Evolutionary conservation across 371 early-diverging fungal species (phyloP).

Genomic region (Phascolomyces articulosus): DNA sequence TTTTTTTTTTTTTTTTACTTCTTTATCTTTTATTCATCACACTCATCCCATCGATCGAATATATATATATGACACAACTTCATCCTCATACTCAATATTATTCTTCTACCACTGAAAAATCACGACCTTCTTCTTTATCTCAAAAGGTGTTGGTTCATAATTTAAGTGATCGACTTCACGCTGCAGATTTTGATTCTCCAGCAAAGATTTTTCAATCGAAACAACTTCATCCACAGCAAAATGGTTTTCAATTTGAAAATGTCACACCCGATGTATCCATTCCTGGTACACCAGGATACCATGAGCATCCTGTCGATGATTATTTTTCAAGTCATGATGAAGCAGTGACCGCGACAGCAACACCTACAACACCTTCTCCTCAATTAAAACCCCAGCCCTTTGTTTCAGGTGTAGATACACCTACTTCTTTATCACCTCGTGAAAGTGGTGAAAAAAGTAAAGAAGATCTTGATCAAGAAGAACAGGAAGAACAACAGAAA

Average conservation of each 20-base stretch:
- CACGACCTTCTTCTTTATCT: constrained; percentile 3
- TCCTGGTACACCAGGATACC: constrained; percentile 26
- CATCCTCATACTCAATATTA: not conserved
- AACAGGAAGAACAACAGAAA: not conserved
- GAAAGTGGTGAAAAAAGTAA: not conserved
- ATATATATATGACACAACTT: not conserved
- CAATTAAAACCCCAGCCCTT: not conserved
- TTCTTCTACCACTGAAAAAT: not conserved
- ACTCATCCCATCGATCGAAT: not conserved
- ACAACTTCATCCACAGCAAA: constrained; percentile 21
- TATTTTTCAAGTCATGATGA: not conserved
- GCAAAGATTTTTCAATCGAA: constrained; percentile 36
- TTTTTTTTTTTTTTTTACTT: not conserved
- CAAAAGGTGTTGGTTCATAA: constrained; percentile 6
- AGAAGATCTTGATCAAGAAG: not conserved
- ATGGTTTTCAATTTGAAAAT: constrained; percentile 36
- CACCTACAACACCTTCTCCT: not conserved
- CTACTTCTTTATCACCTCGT: not conserved
- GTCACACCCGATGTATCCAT: constrained; percentile 39
- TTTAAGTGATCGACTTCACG: constrained; percentile 22
- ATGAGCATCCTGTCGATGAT: constrained; percentile 6
- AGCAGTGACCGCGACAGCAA: not conserved
- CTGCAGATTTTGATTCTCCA: constrained; percentile 33
- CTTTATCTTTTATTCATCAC: constrained; percentile 1
- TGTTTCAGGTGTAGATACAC: not conserved